A percentile compares a stretch with the other conserved stretches of the same genome.
These are phyloP conservation scores for Leucogyrophana mollusca DNA, from an alignment of 768 basidiomycete species.

Conservation along the genomic window DNA sequence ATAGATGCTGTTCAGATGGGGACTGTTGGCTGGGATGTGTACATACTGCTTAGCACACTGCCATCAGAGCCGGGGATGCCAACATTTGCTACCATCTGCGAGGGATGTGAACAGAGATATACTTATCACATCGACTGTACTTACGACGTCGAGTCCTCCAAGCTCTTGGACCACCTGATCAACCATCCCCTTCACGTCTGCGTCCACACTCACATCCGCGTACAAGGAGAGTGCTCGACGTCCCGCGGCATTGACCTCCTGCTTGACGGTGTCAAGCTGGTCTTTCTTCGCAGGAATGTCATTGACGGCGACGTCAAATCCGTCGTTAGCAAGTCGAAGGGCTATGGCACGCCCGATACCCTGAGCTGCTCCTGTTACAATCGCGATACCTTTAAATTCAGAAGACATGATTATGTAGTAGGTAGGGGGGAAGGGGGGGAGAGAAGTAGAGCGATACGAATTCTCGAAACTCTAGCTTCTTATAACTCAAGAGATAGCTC, in stretches of 20 bases:
- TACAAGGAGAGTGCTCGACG: constrained; percentile 20
- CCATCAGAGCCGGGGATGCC: constrained; percentile 1
- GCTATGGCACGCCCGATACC: constrained; percentile 29
- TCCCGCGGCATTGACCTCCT: constrained; percentile 30
- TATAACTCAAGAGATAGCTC: not conserved
- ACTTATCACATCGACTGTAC: constrained; percentile 9
- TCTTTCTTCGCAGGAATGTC: constrained; percentile 26
- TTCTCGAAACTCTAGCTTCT: not conserved
- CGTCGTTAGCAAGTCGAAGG: constrained; percentile 32
- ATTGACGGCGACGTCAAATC: constrained; percentile 29
- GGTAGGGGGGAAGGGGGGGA: not conserved
- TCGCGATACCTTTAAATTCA: constrained; percentile 26
- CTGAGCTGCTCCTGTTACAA: constrained; percentile 35
- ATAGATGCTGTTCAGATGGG: not conserved
- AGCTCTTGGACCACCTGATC: constrained; percentile 25
- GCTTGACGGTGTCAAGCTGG: constrained; percentile 24
- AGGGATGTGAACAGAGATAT: not conserved
- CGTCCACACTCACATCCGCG: constrained; percentile 42
- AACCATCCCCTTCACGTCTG: constrained; percentile 41
- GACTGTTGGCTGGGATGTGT: not conserved
- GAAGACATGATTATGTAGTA: constrained; percentile 12
- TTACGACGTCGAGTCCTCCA: constrained; percentile 48
- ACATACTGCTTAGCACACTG: constrained; percentile 7
- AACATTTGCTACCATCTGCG: constrained; percentile 28
- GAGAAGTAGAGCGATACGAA: not conserved